Conservation (phyloP, 2,329 filamentous ascomycete genomes). For the Byssothecium circinans region DNA sequence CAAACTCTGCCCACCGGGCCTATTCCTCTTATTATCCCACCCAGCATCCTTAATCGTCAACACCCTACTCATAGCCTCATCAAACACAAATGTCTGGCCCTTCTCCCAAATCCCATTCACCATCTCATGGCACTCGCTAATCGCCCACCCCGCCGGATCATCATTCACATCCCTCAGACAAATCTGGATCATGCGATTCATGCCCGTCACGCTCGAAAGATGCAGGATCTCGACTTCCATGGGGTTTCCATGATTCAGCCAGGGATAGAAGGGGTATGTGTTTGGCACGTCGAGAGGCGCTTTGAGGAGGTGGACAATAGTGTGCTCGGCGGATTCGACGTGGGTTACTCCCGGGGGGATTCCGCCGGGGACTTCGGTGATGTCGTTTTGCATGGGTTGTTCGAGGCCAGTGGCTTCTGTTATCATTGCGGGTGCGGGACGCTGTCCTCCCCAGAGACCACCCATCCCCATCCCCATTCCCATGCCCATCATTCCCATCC, state of each 20-base stretch:
- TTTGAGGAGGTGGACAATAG: slow-evolving; percentile 32
- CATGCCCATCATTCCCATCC: slow-evolving; percentile 5
- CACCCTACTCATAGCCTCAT: slow-evolving; percentile 33
- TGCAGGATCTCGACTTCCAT: slow-evolving; percentile 31
- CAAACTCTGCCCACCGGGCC: slow-evolving; percentile 28
- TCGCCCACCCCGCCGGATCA: slow-evolving; percentile 32
- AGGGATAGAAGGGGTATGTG: slow-evolving; percentile 28
- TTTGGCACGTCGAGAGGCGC: background rate
- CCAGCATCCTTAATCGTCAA: slow-evolving; percentile 36
- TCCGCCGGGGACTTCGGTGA: slow-evolving; percentile 29
- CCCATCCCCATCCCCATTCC: slow-evolving; percentile 10
- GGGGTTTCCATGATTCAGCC: slow-evolving; percentile 28
- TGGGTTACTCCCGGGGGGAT: slow-evolving; percentile 29
- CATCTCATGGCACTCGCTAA: slow-evolving; percentile 40
- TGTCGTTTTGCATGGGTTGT: slow-evolving; percentile 28
- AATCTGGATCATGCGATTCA: slow-evolving; percentile 37
- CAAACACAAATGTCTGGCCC: slow-evolving; percentile 38
- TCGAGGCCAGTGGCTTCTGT: slow-evolving; percentile 22
- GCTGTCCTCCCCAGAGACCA: slow-evolving; percentile 18
- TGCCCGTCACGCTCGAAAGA: slow-evolving; percentile 22
- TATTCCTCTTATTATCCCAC: slow-evolving; percentile 36
- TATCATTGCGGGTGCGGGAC: slow-evolving; percentile 24
- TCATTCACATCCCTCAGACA: slow-evolving; percentile 20
- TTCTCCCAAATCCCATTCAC: slow-evolving; percentile 40
- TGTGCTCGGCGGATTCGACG: slow-evolving; percentile 28